A percentile compares a stretch with the other conserved stretches of the same genome.
phyloP scores from a whole-genome alignment of 2,329 filamentous ascomycete genomes.

The Penicillium sclerotigenum region DNA sequence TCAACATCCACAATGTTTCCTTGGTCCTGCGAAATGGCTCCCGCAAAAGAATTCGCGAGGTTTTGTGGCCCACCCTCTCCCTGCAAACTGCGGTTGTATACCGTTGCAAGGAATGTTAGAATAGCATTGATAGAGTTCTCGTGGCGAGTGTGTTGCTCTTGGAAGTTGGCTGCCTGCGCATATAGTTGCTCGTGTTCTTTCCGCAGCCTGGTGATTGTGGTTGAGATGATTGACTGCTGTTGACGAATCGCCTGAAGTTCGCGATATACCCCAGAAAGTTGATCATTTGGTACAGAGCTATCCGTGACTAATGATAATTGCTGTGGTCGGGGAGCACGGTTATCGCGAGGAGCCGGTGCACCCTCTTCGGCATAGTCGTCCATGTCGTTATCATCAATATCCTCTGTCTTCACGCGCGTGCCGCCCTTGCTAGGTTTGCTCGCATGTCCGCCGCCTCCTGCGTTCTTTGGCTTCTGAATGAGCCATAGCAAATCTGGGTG shows the following conservation, averaged over 20 bases:
- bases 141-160: slow-evolving; percentile 89
- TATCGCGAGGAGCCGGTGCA: slow-evolving; percentile 31
- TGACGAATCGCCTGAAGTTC: slow-evolving; percentile 79
- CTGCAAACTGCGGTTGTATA: slow-evolving; percentile 90
- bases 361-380: slow-evolving; percentile 53
- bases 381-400: slow-evolving; percentile 62
- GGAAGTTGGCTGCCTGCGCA: slow-evolving; percentile 82
- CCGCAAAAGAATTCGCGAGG: slow-evolving; percentile 78
- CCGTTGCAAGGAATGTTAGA: slow-evolving; percentile 90
- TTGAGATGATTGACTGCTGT: slow-evolving; percentile 82
- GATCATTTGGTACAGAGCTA: slow-evolving; percentile 60
- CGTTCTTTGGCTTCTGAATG: slow-evolving; percentile 89
- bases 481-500: slow-evolving; percentile 92
- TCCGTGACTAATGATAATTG: slow-evolving; percentile 44
- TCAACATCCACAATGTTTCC: slow-evolving; percentile 62
- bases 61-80: slow-evolving; percentile 73
- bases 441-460: slow-evolving; percentile 46
- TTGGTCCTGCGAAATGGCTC: slow-evolving; percentile 64
- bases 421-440: slow-evolving; percentile 51
- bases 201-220: slow-evolving; percentile 74
- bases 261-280: slow-evolving; percentile 71
- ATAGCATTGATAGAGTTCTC: slow-evolving; percentile 99
- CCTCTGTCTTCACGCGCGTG: slow-evolving; percentile 50
- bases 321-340: slow-evolving; percentile 34
- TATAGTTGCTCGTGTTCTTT: slow-evolving; percentile 85